Conservation (phyloP, 2,329 filamentous ascomycete species). For the Eutypa lata region DNA sequence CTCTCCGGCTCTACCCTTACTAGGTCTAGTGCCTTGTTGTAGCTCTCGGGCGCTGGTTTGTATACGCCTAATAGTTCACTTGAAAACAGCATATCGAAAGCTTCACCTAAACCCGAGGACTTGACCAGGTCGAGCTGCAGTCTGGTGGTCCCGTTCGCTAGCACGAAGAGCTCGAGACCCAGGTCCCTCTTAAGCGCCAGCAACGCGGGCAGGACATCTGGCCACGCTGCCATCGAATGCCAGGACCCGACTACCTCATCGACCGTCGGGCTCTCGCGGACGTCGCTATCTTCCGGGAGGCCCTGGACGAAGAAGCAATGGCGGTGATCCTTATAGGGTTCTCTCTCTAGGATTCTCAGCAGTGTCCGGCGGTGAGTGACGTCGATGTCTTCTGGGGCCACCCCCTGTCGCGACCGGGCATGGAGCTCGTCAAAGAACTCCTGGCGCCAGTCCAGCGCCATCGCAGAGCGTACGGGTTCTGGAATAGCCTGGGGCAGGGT, state of each 20-base stretch:
- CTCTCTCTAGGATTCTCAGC: conserved; percentile 36
- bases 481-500: conserved; percentile 33
- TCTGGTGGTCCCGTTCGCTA: conserved; percentile 53
- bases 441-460: conserved; percentile 50
- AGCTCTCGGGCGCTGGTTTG: conserved; percentile 46
- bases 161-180: conserved; percentile 43
- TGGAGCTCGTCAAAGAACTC: conserved; percentile 46
- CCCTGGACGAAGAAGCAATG: conserved; percentile 16
- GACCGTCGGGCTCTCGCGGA: conserved; percentile 5
- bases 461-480: conserved; percentile 27
- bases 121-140: conserved; percentile 50
- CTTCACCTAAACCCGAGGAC: conserved; percentile 38
- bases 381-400: conserved; percentile 48
- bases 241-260: conserved; percentile 35
- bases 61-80: conserved; percentile 46
- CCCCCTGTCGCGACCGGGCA: conserved; percentile 30
- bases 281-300: too few relatives aligned
- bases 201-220: conserved; percentile 44
- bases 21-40: conserved; percentile 41
- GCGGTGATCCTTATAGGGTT: conserved; percentile 13
- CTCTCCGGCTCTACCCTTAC: conserved; percentile 43
- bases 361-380: conserved; percentile 36
- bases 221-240: conserved; percentile 50
- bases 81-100: conserved; percentile 51
- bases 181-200: conserved; percentile 30